Evolutionary conservation across 441 rosid genomes (phyloP), one percentile per base, ranked within the genome.

Genomic region (Corymbia citriodora): DNA sequence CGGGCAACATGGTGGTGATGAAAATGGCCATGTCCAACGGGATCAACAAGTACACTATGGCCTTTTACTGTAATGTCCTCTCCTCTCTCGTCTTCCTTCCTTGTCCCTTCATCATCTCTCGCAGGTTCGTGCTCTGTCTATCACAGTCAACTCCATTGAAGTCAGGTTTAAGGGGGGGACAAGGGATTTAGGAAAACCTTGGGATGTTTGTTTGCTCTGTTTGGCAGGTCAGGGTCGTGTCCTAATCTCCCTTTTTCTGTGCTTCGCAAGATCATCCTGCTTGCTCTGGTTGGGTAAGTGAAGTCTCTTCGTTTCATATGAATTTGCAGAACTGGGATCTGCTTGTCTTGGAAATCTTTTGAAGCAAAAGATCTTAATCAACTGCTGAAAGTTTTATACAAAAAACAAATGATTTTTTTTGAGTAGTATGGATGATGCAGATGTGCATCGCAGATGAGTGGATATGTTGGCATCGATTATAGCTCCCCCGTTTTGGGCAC

Each of bases 1-100:
- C 85, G 85, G 85, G 85, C 85, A 79, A 79, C 85, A 79, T 79
- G 85, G 85, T 79, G 85, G 52, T 79, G n/a, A 79, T 79, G 85
- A 79, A 79, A 21, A 7, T 79, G 85, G 85, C 85, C 85, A 79
- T 79, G 85, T 79, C 85, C 85, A n/a, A 45, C 13, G 85, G 85
- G 85, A 79, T 79, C 85, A 79, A 79, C 52, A 79, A 79, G 85
- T 79, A 40, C 52, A 79, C 85, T 52, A 79, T 79, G 85, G 85
- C 29, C n/a, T 40, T 79, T 45, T 79, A 79, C 85, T 40, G 52
- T 40, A 79, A 79, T 9, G n/a, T 48, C 52, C 85, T 79, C 85
- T 79, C 85, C 52, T 79, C 85, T 79, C 85, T 79, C n/a, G 52
- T 23, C 85, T 52, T 79, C 52, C 85, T 79, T 45, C 85, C 85